phyloP scores from a whole-genome alignment of 768 basidiomycete species.

The Cyathus striatus region DNA sequence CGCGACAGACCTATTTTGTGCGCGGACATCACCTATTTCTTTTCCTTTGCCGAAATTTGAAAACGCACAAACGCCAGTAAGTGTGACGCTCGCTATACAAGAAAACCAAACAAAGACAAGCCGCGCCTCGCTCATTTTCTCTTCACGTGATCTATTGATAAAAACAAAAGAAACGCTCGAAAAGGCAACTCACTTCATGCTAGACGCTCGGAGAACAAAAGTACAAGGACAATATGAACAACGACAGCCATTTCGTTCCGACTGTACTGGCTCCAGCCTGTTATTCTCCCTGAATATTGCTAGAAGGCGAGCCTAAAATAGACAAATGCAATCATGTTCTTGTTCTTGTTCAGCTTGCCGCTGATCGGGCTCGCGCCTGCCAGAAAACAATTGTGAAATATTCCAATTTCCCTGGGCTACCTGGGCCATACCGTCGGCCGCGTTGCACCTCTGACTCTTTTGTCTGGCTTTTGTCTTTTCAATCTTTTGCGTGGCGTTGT shows the following conservation, averaged over 20 bases:
- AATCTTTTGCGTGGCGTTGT: conserved; percentile 9
- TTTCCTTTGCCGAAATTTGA: no score
- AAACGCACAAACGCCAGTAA: no score
- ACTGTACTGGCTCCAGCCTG: background rate
- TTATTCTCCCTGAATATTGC: background rate
- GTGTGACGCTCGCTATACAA: no score
- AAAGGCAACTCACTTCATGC: conserved; percentile 2
- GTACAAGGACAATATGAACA: background rate
- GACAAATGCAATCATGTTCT: no score
- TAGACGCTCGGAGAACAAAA: background rate
- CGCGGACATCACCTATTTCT: background rate
- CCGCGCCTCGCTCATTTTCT: no score
- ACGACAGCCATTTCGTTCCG: background rate
- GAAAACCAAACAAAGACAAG: no score
- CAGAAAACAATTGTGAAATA: background rate
- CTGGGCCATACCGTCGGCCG: background rate
- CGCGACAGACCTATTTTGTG: conserved; percentile 24
- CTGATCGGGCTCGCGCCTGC: background rate
- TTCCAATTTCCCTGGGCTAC: background rate
- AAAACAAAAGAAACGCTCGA: conserved; percentile 10
- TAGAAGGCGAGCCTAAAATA: no score
- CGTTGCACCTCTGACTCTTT: background rate
- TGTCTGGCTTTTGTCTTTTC: conserved; percentile 20
- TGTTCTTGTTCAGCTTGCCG: no score
- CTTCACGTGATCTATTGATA: no score